Conservation (phyloP, 306 rosid species). For the Hippophae rhamnoides region DNA sequence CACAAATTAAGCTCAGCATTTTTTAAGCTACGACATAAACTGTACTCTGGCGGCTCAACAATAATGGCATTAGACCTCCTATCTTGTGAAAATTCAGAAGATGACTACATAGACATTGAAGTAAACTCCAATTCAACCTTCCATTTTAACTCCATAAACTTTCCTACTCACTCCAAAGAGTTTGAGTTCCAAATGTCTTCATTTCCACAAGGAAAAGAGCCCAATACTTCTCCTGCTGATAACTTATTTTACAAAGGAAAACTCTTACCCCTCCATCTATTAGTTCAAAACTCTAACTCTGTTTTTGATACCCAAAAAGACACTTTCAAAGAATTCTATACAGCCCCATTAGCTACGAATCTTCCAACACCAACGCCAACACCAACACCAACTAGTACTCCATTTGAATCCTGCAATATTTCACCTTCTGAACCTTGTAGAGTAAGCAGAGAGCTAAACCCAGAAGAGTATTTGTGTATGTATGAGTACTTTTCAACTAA, state of each 20-base stretch:
- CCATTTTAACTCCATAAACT: slow-evolving; percentile 31
- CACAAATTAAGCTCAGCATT: too few species aligned
- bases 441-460: slow-evolving; percentile 61
- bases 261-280: slow-evolving; percentile 92
- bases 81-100: slow-evolving; percentile 52
- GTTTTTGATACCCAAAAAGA: slow-evolving; percentile 1
- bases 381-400: slow-evolving; percentile 57
- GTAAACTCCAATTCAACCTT: slow-evolving; percentile 51
- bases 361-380: slow-evolving; percentile 38
- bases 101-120: slow-evolving; percentile 94
- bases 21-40: too few species aligned
- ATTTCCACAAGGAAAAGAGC: slow-evolving; percentile 40
- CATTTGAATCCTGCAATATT: slow-evolving; percentile 80
- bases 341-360: slow-evolving; percentile 55
- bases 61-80: slow-evolving; percentile 50
- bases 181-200: slow-evolving; percentile 97
- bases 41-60: not conserved
- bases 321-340: slow-evolving; percentile 50
- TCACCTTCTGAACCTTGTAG: slow-evolving; percentile 68
- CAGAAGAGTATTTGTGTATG: slow-evolving; percentile 37
- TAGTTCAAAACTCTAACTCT: slow-evolving; percentile 42
- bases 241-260: slow-evolving; percentile 98
- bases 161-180: slow-evolving; percentile 55
- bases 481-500: slow-evolving; percentile 26
- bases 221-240: slow-evolving; percentile 86